phyloP scores from a whole-genome alignment of 768 basidiomycete genomes.

The Tricholoma sp. region DNA sequence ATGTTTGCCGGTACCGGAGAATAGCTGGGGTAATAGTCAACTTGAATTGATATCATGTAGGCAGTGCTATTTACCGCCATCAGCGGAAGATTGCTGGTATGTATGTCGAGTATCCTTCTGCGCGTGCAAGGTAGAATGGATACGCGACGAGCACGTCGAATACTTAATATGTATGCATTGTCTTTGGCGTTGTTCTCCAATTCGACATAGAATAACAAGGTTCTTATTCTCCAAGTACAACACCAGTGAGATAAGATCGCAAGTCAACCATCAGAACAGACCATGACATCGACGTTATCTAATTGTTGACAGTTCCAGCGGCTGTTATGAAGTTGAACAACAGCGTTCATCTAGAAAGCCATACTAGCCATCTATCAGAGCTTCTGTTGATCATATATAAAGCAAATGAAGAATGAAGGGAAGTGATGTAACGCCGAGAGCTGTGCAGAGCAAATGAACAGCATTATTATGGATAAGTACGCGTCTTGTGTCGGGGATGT shows the following conservation, averaged over 20 bases:
- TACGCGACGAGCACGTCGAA: background rate
- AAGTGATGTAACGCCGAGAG: background rate
- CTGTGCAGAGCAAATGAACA: background rate
- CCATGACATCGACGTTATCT: background rate
- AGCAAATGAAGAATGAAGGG: background rate
- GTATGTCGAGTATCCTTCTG: no score
- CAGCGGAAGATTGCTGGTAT: no score
- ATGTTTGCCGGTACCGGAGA: no score
- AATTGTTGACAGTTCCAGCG: background rate
- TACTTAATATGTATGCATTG: background rate
- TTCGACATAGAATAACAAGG: background rate
- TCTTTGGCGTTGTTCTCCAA: background rate
- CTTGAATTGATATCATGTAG: no score
- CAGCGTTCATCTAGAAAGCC: background rate
- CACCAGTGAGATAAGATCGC: background rate
- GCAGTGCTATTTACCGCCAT: no score
- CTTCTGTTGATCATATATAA: background rate
- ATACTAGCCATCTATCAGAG: background rate
- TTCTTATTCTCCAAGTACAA: background rate
- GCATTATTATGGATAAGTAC: background rate
- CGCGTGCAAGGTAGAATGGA: background rate
- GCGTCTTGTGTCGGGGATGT: no score
- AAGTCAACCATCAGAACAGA: background rate
- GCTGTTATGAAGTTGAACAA: background rate
- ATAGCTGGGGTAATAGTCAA: no score